A percentile compares a stretch with the other conserved stretches of the same genome.
phyloP scores from a whole-genome alignment of 331 rosid genomes.

The Arachis monticola region DNA sequence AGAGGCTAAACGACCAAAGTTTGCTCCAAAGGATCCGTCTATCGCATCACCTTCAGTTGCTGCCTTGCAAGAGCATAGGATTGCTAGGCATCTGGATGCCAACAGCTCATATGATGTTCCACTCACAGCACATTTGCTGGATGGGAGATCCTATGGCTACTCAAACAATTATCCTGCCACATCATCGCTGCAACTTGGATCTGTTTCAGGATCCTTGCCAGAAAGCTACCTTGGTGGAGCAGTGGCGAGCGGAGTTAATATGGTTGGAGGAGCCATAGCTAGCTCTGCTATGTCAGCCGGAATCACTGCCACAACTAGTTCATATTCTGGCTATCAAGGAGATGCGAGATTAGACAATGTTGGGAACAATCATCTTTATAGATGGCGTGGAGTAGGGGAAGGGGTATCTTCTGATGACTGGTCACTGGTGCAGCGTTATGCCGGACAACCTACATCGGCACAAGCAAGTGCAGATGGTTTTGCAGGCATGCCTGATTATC shows the following conservation, averaged over 20 bases:
- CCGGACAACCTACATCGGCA: constrained; percentile 43
- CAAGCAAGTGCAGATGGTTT: constrained; percentile 37
- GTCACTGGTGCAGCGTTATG: constrained; percentile 42
- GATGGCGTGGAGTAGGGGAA: constrained; percentile 54
- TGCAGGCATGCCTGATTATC: constrained; percentile 44
- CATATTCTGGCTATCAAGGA: constrained; percentile 46
- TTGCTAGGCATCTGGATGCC: constrained; percentile 44
- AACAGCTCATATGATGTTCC: constrained; percentile 45
- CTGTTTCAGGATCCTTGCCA: constrained; percentile 40
- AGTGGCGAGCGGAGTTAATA: constrained; percentile 29
- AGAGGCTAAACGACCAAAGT: constrained; percentile 52
- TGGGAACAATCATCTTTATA: constrained; percentile 38
- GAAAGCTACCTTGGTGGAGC: constrained; percentile 43
- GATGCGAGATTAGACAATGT: constrained; percentile 40
- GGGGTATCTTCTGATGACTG: constrained; percentile 45
- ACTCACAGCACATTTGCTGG: constrained; percentile 38
- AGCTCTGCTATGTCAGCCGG: constrained; percentile 38
- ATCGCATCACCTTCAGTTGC: constrained; percentile 42
- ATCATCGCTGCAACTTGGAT: constrained; percentile 43
- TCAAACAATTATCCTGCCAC: constrained; percentile 41
- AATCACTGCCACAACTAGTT: constrained; percentile 28
- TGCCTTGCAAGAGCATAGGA: constrained; percentile 49
- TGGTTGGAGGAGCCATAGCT: constrained; percentile 29
- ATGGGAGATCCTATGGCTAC: constrained; percentile 45
- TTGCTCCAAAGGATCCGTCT: constrained; percentile 38